A percentile compares a stretch with the other conserved stretches of the same genome.
phyloP scores from a whole-genome alignment of 352 stramenopile species.

The Pythium dissimile region DNA sequence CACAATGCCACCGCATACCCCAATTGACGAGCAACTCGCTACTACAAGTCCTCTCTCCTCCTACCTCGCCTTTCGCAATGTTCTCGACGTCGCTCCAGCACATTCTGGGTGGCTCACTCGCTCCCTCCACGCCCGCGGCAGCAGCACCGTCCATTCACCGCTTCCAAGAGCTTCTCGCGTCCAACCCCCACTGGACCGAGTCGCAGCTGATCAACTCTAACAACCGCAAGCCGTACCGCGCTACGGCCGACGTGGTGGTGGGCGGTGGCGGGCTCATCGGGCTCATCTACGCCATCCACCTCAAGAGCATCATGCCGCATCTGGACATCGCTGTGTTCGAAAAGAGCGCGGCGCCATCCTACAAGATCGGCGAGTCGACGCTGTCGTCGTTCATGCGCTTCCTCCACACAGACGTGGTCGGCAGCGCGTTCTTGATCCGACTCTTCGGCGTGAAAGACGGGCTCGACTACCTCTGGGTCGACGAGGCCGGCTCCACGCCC shows the following conservation, averaged over 20 bases:
- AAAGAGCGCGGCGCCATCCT: conserved; percentile 4
- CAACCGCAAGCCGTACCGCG: not conserved
- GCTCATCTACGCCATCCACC: conserved; percentile 11
- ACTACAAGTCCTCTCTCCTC: no score
- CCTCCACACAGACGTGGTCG: conserved; percentile 4
- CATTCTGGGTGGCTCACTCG: no score
- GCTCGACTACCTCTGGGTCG: conserved; percentile 4
- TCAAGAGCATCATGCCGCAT: conserved; percentile 14
- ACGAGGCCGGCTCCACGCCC: not conserved
- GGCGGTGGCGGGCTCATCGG: conserved; percentile 6
- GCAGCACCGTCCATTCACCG: not conserved
- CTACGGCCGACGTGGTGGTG: conserved; percentile 6
- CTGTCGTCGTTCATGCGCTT: conserved; percentile 9
- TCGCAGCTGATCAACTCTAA: conserved; percentile 8
- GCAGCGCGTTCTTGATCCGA: not conserved
- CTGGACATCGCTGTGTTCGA: conserved; percentile 8
- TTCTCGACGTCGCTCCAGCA: no score
- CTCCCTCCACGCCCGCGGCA: no score
- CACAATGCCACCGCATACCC: no score
- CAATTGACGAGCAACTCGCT: no score
- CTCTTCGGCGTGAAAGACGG: conserved; percentile 11
- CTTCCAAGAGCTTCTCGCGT: conserved; percentile 1
- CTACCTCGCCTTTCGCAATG: no score
- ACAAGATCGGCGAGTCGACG: conserved; percentile 17
- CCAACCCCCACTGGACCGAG: not conserved